Evolutionary conservation across 208 protist genomes (phyloP).

Genomic region (Leishmania tropica): DNA sequence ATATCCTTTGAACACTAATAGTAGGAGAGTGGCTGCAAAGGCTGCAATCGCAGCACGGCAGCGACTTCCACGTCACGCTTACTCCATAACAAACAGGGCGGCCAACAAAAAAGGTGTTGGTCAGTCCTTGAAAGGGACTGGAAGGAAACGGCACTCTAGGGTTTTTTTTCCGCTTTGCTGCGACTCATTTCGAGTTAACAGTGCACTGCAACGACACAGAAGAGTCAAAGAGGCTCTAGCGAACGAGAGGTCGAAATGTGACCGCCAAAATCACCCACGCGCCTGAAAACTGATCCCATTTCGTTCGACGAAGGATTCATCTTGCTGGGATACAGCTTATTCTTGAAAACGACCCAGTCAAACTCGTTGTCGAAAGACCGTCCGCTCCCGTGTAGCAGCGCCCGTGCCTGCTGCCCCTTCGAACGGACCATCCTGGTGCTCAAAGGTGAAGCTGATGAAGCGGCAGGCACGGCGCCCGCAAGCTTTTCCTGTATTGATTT

Average conservation of each 20-base stretch:
- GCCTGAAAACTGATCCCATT: slow-evolving; percentile 86
- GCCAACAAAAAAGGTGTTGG: not conserved
- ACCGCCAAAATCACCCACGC: slow-evolving; percentile 77
- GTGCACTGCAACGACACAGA: slow-evolving; percentile 10
- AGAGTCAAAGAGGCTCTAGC: slow-evolving; percentile 48
- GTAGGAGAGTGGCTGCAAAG: not conserved
- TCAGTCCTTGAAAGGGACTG: not conserved
- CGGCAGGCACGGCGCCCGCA: not conserved
- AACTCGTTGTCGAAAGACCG: slow-evolving; percentile 86
- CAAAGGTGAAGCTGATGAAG: slow-evolving; percentile 5
- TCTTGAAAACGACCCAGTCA: slow-evolving; percentile 82
- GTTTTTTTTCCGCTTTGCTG: not conserved
- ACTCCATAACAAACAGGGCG: not conserved
- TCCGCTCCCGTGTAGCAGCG: slow-evolving; percentile 56
- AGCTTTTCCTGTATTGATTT: slow-evolving; percentile 25
- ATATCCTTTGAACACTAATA: not conserved
- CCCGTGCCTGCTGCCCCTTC: slow-evolving; percentile 59
- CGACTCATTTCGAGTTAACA: not conserved
- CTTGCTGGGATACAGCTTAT: slow-evolving; percentile 82
- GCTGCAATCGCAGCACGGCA: not conserved
- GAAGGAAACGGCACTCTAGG: not conserved
- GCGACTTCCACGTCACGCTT: not conserved
- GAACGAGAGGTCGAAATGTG: slow-evolving; percentile 81
- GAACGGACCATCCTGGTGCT: slow-evolving; percentile 25
- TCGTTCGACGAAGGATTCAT: slow-evolving; percentile 84